phyloP scores from a whole-genome alignment of 2,329 filamentous ascomycete species.

The Talaromyces sp. region DNA sequence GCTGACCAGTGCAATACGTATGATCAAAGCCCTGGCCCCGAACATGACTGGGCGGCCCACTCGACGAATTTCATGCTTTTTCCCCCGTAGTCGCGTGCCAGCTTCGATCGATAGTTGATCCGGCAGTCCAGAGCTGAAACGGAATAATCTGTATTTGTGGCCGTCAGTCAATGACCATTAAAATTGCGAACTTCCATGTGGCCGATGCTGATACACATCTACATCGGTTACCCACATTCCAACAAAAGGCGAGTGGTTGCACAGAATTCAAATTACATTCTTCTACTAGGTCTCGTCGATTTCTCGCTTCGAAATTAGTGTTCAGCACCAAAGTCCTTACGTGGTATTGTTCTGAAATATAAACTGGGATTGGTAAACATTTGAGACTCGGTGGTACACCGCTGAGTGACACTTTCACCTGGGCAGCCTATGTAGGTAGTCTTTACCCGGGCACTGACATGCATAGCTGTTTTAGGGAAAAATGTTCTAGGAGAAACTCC shows the following conservation, averaged over 20 bases:
- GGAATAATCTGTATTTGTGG: background rate
- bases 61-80: background rate
- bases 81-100: background rate
- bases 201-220: background rate
- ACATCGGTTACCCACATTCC: background rate
- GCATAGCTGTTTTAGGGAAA: background rate
- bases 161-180: too few species aligned
- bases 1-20: background rate
- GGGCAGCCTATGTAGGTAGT: background rate
- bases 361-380: background rate
- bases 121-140: background rate
- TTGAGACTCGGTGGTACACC: background rate
- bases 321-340: background rate
- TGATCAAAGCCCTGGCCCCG: too few species aligned
- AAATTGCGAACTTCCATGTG: background rate
- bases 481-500: too few species aligned
- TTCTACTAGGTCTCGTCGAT: background rate
- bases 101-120: background rate
- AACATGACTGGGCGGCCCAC: background rate
- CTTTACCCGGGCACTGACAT: too few species aligned
- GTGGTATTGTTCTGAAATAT: background rate
- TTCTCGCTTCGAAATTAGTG: background rate
- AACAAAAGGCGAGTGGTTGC: background rate
- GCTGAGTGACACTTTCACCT: background rate
- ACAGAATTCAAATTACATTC: background rate